These are phyloP conservation scores for Tulasnella sp. DNA, from an alignment of 768 basidiomycete species.

Conservation along the genomic window DNA sequence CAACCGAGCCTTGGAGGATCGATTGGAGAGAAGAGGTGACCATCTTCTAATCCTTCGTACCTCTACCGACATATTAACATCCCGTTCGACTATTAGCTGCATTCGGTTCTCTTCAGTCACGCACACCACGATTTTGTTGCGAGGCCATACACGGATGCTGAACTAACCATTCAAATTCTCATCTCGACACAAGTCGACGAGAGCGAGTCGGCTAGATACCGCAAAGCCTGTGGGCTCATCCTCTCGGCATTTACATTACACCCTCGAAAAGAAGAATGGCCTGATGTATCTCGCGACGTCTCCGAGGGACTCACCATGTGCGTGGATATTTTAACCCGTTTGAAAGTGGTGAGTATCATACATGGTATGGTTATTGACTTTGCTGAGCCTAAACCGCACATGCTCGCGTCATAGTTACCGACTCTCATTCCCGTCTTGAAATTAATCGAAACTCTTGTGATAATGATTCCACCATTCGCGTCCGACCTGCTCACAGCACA, in stretches of 20 bases:
- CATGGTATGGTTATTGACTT: background rate
- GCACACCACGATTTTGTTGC: background rate
- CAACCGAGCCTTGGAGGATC: constrained; percentile 4
- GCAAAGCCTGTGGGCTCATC: constrained; percentile 8
- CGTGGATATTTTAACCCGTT: constrained; percentile 1
- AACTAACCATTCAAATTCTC: constrained; percentile 11
- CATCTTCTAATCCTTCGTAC: background rate
- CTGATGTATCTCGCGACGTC: constrained; percentile 6
- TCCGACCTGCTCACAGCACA: background rate
- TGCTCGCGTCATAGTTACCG: background rate
- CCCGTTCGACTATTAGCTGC: constrained; percentile 10
- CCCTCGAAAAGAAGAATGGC: constrained; percentile 16
- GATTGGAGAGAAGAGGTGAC: constrained; percentile 11
- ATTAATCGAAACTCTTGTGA: constrained; percentile 11
- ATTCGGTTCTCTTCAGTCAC: constrained; percentile 19
- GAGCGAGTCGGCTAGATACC: background rate
- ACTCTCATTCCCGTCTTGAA: constrained; percentile 12
- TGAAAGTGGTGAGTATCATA: background rate
- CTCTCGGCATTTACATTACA: constrained; percentile 7
- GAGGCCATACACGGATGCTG: background rate
- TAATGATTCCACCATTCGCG: background rate
- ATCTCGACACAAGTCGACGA: background rate
- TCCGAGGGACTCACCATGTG: constrained; percentile 4
- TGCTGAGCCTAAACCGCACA: background rate
- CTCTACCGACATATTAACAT: background rate